phyloP scores from a whole-genome alignment of 139 green algal genomes.

The Coelastrella sp. region DNA sequence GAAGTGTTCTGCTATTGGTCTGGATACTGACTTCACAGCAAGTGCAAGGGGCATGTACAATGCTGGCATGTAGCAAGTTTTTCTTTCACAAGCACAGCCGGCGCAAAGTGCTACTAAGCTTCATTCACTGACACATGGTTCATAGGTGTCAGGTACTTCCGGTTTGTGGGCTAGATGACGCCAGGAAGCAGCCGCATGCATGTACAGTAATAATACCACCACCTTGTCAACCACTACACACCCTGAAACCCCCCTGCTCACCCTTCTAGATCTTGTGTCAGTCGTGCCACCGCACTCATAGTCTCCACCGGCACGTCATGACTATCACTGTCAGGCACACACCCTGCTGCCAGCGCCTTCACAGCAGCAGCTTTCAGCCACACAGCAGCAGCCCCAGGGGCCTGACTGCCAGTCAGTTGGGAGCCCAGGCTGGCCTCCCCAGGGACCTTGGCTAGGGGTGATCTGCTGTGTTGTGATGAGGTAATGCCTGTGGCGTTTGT shows the following conservation, averaged over 20 bases:
- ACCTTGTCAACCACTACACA: too few relatives aligned
- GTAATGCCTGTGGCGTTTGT: not conserved
- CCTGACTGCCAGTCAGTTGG: not conserved
- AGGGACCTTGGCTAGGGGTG: not conserved
- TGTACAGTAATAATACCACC: too few relatives aligned
- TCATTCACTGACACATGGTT: too few relatives aligned
- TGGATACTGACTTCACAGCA: too few relatives aligned
- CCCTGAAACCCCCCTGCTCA: not conserved
- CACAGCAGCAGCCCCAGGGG: slow-evolving; percentile 2
- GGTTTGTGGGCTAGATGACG: too few relatives aligned
- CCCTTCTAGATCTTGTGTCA: slow-evolving; percentile 17
- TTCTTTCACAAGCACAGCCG: too few relatives aligned
- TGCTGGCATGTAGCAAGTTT: too few relatives aligned
- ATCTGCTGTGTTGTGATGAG: slow-evolving; percentile 11
- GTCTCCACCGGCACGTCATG: slow-evolving; percentile 46
- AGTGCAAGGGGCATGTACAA: too few relatives aligned
- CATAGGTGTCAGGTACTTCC: too few relatives aligned
- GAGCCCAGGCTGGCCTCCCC: not conserved
- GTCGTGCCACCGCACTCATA: not conserved
- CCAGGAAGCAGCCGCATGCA: too few relatives aligned
- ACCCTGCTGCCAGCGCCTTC: slow-evolving; percentile 56
- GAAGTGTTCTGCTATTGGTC: too few relatives aligned
- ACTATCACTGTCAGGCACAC: slow-evolving; percentile 49
- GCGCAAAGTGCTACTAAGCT: too few relatives aligned
- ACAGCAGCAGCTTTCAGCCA: slow-evolving; percentile 66